These are phyloP conservation scores for Catunica adiposa DNA, from an alignment of 2,329 filamentous ascomycete species.

Conservation along the genomic window DNA sequence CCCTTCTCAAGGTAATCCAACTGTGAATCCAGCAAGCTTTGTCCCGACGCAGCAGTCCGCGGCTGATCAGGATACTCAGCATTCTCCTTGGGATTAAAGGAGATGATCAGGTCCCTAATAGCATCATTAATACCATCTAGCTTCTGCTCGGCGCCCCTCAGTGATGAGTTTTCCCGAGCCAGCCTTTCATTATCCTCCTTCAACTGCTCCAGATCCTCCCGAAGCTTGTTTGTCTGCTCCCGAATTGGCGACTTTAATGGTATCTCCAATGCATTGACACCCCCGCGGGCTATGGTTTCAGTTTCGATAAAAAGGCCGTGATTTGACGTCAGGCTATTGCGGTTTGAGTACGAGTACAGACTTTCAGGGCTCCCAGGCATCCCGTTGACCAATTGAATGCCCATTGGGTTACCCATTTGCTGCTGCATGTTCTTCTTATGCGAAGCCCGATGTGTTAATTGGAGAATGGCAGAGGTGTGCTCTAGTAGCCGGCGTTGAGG, in stretches of 20 bases:
- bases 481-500: constrained; percentile 63
- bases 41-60: constrained; percentile 22
- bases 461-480: constrained; percentile 83
- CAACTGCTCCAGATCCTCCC: constrained; percentile 30
- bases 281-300: constrained; percentile 30
- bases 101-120: constrained; percentile 49
- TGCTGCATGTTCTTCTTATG: constrained; percentile 26
- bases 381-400: constrained; percentile 28
- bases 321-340: constrained; percentile 38
- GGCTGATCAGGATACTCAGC: constrained; percentile 24
- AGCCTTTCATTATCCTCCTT: constrained; percentile 30
- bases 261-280: constrained; percentile 36
- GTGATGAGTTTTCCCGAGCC: constrained; percentile 29
- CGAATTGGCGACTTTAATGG: constrained; percentile 41
- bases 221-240: constrained; percentile 35
- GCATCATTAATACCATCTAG: constrained; percentile 52
- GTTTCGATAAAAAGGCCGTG: constrained; percentile 50
- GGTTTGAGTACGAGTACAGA: constrained; percentile 50
- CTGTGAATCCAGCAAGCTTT: constrained; percentile 35
- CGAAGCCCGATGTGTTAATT: constrained; percentile 71
- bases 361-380: constrained; percentile 64
- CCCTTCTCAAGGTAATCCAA: constrained; percentile 56
- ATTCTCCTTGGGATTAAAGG: constrained; percentile 41
- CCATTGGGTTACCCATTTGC: constrained; percentile 22
- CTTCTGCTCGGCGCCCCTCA: constrained; percentile 46